Base-by-base conservation (phyloP, 805 yeast genomes). In the Wickerhamiella cacticola region DNA sequence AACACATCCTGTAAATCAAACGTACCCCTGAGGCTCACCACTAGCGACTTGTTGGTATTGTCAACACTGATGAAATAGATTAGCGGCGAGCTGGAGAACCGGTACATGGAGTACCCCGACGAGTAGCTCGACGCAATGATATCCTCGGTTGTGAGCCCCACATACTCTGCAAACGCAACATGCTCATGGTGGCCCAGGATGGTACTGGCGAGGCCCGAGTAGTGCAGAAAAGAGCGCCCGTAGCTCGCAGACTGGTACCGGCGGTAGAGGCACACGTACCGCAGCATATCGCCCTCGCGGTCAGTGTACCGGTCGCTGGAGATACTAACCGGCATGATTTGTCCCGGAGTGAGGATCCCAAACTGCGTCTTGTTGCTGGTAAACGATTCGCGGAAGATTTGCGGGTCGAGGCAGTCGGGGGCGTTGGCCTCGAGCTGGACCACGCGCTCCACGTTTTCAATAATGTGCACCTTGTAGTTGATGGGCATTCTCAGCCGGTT, bases 21-120 rank as follows among this genome's bases (percentile, higher is more conserved):
- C 7, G 66, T 63, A 0, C 66, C 66, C 15, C 66, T 48, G 21
- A 63, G 56, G 7, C 65, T 62, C 26, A 63, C 50, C 7, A 63
- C 66, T 5, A 63, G 58, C 3, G 62, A 56, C 41, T 60, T 59
- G 18, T 59, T 57, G 13, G 53, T 55, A 9, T 21, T 23, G n/a
- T 39, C 42, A 33, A 62, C 56, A 3, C 62, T 59, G 4, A 61
- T 56, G 44, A 59, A 62, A 41, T 62, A 61, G 10, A 60, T 58
- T 18, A 62, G 54, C 8, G 65, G 64, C 25, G 60, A 60, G 10
- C 61, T 62, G 3, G 47, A 44, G 47, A 44, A 44, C 19, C 48
- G 51, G 42, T 57, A 58, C 56, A 5, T 49, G 33, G 21, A 23
- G 40, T n/a, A 45, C 38, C 61, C 66, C 19, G 34, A 25, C 2